Evolutionary conservation across 768 basidiomycete genomes (phyloP).

Genomic region (Lentinula sp.): DNA sequence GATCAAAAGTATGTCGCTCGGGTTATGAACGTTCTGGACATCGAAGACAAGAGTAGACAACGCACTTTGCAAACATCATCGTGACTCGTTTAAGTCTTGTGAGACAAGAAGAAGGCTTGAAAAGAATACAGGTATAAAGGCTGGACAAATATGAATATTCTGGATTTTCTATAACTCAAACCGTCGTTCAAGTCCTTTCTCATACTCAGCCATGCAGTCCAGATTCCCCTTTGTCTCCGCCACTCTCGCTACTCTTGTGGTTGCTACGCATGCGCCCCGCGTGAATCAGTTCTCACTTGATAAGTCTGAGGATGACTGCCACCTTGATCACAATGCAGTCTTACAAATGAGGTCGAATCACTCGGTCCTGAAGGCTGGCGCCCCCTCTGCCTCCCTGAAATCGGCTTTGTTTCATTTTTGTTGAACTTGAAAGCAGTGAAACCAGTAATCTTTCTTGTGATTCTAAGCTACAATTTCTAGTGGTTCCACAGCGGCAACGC

Average conservation of each 20-base stretch:
- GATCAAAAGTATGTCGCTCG: neutral
- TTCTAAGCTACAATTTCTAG: no score
- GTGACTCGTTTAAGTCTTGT: neutral
- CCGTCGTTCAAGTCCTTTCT: neutral
- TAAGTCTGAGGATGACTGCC: no score
- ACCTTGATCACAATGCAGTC: no score
- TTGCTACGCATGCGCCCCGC: slow-evolving; percentile 12
- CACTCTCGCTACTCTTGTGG: slow-evolving; percentile 13
- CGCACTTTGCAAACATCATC: neutral
- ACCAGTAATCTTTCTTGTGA: no score
- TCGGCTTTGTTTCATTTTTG: no score
- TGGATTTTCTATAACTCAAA: neutral
- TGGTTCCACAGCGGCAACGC: no score
- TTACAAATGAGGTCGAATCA: no score
- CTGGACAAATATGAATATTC: neutral
- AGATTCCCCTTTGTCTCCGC: slow-evolving; percentile 6
- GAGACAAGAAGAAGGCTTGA: neutral
- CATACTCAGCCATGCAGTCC: slow-evolving; percentile 7
- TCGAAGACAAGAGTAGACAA: neutral
- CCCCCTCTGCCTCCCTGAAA: no score
- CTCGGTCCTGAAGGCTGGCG: no score
- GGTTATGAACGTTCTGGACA: neutral
- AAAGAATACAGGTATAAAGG: neutral
- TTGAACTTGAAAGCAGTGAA: no score
- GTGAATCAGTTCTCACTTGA: neutral